phyloP scores from a whole-genome alignment of 2,329 filamentous ascomycete species.

The Epichloe baconii region DNA sequence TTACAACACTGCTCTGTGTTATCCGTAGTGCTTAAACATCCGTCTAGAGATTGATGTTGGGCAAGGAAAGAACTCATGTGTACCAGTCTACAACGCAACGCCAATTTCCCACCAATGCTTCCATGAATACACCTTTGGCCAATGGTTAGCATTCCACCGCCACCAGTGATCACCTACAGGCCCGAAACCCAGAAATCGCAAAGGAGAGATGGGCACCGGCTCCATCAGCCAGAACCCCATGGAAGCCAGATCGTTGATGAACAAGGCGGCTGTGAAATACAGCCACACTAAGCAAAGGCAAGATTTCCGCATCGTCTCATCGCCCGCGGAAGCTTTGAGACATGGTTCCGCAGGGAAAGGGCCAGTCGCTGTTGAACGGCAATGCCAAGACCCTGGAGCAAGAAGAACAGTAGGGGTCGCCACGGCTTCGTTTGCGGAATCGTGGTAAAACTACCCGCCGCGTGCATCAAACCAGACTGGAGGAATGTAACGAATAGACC shows the following conservation, averaged over 20 bases:
- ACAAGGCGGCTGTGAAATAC: conserved; percentile 45
- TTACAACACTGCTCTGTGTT: background rate
- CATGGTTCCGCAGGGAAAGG: conserved; percentile 17
- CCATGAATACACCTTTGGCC: conserved; percentile 44
- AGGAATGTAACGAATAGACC: conserved; percentile 36
- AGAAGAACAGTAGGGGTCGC: conserved; percentile 54
- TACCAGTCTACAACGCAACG: conserved; percentile 15
- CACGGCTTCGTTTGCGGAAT: conserved; percentile 40
- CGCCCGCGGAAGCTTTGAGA: conserved; percentile 28
- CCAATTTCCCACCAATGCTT: conserved; percentile 46
- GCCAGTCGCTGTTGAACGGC: conserved; percentile 38
- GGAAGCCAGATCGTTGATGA: conserved; percentile 65
- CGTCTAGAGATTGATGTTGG: background rate
- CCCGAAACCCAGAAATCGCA: conserved; percentile 55
- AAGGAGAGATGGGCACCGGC: conserved; percentile 60
- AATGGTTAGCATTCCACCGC: conserved; percentile 47
- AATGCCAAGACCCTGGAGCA: conserved; percentile 54
- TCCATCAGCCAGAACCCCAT: conserved; percentile 71
- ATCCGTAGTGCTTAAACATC: background rate
- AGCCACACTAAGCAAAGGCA: conserved; percentile 51
- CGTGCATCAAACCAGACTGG: conserved; percentile 58
- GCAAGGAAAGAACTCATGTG: background rate
- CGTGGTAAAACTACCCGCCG: conserved; percentile 53
- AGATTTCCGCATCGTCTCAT: conserved; percentile 45
- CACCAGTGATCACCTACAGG: conserved; percentile 48